Base-by-base conservation (phyloP, 352 stramenopile species). In the Phytopythium boreale region DNA sequence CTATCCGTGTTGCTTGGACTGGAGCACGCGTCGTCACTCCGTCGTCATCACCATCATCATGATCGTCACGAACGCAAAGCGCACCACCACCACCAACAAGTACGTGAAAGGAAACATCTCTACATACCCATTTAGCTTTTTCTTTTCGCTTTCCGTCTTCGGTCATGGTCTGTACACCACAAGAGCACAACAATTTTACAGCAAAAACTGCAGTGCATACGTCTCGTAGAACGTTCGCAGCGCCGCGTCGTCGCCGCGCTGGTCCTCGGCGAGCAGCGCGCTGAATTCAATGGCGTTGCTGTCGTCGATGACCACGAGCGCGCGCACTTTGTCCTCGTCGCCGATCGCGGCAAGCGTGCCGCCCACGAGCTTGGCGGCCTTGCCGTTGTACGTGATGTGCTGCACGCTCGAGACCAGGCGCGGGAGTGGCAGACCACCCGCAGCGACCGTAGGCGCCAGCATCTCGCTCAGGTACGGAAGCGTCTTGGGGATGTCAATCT, bases 401-500 rank as follows among this genome's bases (percentile, higher is more conserved):
- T 79, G 63, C 39, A 76, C 66, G 64, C 80, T 80, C 14, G 69
- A 59, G 24, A 86, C 72, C 8, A 92, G 55, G 41, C 79, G 73
- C 17, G 66, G 52, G 0, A 90, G 39, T 15, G 69, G 65, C 36
- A 92, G 59, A 31, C 69, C 76, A 19, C 77, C 79, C 0, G 69
- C 63, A 5, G 75, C 75, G 2, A 92, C 71, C 9, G 72, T 84
- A 14, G 82, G 84, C 46, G 82, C 82, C 19, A 94, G 63, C 82
- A 94, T 92, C 52, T 88, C 68, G 44, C 72, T 75, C 44, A 94
- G 62, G 70, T 94, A 94, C 41, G 73, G 68, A 14, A 89, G 70
- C 61, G 82, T 86, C 58, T 84, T 75, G 15, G 86, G 86, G 58
- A 92, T 92, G 49, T 94, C 86, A 60, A 94, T 90, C 65, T 92